These are phyloP conservation scores for Solanum sejunctum DNA, from an alignment of 257 asterid genomes.

Conservation along the genomic window DNA sequence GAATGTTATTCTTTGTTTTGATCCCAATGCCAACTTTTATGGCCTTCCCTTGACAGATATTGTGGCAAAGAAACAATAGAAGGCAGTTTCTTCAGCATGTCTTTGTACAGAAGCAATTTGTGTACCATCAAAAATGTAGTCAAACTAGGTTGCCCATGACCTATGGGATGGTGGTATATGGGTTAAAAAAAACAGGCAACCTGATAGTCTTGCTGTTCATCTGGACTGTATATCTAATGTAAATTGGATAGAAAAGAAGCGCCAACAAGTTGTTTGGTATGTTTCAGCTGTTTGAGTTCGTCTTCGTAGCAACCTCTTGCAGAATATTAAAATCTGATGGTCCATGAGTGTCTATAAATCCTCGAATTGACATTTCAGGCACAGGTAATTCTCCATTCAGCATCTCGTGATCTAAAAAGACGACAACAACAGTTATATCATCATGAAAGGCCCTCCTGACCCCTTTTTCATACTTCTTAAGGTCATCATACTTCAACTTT, in stretches of 20 bases:
- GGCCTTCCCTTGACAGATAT: not conserved
- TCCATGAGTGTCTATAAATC: constrained; percentile 34
- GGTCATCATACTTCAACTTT: constrained; percentile 23
- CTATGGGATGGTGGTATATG: not conserved
- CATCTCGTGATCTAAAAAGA: constrained; percentile 46
- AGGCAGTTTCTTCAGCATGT: not conserved
- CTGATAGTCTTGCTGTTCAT: not conserved
- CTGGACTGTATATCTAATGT: not conserved
- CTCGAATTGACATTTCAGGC: constrained; percentile 42
- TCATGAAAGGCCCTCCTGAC: constrained; percentile 48
- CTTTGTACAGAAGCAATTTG: not conserved
- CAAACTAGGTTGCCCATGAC: not conserved
- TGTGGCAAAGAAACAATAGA: not conserved
- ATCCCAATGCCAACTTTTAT: not conserved
- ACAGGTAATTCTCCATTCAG: constrained; percentile 10
- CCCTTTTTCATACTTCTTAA: constrained; percentile 37
- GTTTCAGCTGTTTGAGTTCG: not conserved
- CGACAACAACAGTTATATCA: constrained; percentile 62
- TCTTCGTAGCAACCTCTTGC: constrained; percentile 6
- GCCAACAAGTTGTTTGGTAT: not conserved
- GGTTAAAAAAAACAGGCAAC: not conserved
- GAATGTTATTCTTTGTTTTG: too few relatives aligned
- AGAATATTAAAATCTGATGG: constrained; percentile 39
- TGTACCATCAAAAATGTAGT: not conserved
- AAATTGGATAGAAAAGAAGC: not conserved